Evolutionary conservation across 2,329 filamentous ascomycete species (phyloP).

Genomic region (Paraconiothyrium sp.): DNA sequence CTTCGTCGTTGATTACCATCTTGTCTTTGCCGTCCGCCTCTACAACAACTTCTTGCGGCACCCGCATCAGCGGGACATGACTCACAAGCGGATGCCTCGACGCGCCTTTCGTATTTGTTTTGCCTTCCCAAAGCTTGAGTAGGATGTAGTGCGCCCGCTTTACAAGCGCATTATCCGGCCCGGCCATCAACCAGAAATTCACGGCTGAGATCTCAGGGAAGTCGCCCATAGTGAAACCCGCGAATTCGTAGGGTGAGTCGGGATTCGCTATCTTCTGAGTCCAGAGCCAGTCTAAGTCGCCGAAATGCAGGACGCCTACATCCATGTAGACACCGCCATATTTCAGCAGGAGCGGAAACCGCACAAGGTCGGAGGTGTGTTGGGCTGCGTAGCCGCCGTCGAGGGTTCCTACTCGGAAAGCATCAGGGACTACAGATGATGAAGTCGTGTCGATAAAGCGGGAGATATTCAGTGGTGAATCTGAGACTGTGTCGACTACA

Average conservation of each 20-base stretch:
- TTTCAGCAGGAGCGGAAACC: conserved; percentile 64
- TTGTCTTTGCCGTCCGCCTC: conserved; percentile 48
- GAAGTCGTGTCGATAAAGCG: conserved; percentile 61
- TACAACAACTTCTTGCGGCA: conserved; percentile 34
- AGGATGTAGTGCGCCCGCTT: conserved; percentile 60
- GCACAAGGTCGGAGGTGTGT: conserved; percentile 67
- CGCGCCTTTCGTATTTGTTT: conserved; percentile 51
- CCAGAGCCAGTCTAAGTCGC: conserved; percentile 66
- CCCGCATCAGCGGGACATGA: conserved; percentile 57
- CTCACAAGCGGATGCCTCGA: conserved; percentile 63
- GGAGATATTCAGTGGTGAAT: conserved; percentile 59
- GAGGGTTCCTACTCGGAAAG: conserved; percentile 62
- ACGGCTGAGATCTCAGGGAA: conserved; percentile 30
- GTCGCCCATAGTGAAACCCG: conserved; percentile 36
- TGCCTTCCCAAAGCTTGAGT: conserved; percentile 61
- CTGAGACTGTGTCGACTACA: conserved; percentile 58
- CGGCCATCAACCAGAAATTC: conserved; percentile 34
- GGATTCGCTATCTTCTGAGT: conserved; percentile 58
- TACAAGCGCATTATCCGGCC: conserved; percentile 59
- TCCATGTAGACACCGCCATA: conserved; percentile 69
- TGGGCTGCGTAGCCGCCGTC: conserved; percentile 62
- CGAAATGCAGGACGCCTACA: conserved; percentile 66
- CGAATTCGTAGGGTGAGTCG: conserved; percentile 54
- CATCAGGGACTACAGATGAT: conserved; percentile 56
- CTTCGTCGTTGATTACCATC: conserved; percentile 51